A percentile compares a stretch with the other conserved stretches of the same genome.
Evolutionary conservation across 176 grass and related monocot species (phyloP).

Genomic region (Eragrostis nindensis): DNA sequence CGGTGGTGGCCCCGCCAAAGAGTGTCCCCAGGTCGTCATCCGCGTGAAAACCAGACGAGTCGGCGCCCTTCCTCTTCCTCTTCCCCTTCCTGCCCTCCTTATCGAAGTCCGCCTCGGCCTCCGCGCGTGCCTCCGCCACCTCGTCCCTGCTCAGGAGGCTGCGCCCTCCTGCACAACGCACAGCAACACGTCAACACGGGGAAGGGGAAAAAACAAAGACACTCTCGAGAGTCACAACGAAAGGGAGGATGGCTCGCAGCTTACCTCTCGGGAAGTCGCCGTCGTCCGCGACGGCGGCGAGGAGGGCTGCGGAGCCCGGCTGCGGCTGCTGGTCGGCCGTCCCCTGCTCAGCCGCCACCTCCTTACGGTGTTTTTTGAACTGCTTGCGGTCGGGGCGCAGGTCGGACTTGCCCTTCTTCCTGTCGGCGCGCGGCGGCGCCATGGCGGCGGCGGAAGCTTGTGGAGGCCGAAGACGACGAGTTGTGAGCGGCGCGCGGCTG

Average conservation of each 20-base stretch:
- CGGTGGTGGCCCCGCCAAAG: conserved; percentile 70
- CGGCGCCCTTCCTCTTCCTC: conserved; percentile 45
- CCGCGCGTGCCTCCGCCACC: conserved; percentile 72
- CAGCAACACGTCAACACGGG: background rate
- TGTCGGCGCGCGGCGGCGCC: conserved; percentile 55
- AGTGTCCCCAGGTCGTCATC: conserved; percentile 80
- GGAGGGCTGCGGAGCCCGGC: conserved; percentile 44
- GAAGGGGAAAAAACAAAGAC: too few species aligned
- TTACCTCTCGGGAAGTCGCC: conserved; percentile 88
- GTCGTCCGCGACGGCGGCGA: conserved; percentile 58
- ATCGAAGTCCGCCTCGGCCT: conserved; percentile 80
- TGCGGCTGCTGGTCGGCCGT: conserved; percentile 1
- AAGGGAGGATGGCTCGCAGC: background rate
- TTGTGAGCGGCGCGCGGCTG: too few species aligned
- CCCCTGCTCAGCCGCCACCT: conserved; percentile 12
- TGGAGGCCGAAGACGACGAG: too few species aligned
- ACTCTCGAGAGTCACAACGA: background rate
- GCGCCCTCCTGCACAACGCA: conserved; percentile 60
- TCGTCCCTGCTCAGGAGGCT: conserved; percentile 74
- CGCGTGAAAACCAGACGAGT: conserved; percentile 8
- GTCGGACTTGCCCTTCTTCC: conserved; percentile 48
- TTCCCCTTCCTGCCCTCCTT: conserved; percentile 54
- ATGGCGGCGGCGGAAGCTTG: too few species aligned
- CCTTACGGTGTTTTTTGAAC: conserved; percentile 60
- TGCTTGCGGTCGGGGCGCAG: conserved; percentile 49